These are phyloP conservation scores for Stropharia rugosoannulata DNA, from an alignment of 768 basidiomycete species.

Conservation along the genomic window DNA sequence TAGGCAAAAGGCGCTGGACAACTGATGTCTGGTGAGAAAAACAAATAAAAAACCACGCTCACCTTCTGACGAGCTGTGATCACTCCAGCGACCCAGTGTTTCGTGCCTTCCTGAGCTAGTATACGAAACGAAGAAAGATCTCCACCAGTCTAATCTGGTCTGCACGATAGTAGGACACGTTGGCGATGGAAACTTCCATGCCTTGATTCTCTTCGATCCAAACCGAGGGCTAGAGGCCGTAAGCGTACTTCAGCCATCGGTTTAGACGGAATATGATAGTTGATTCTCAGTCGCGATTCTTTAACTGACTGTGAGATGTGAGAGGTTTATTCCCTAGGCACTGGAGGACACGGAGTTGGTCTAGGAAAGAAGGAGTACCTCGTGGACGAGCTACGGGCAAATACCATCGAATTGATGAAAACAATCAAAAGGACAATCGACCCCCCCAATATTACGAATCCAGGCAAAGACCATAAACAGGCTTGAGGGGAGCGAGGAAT, in stretches of 20 bases:
- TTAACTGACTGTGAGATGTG: neutral
- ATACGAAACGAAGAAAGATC: conserved; percentile 77
- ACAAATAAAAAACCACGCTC: neutral
- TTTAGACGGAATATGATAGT: conserved; percentile 75
- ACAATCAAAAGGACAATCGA: conserved; percentile 78
- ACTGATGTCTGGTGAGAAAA: conserved; percentile 81
- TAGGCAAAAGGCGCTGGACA: too few relatives aligned
- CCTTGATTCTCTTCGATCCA: conserved; percentile 55
- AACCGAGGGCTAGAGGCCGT: conserved; percentile 57
- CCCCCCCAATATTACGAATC: conserved; percentile 81
- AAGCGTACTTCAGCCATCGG: conserved; percentile 65
- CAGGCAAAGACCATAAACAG: conserved; percentile 55
- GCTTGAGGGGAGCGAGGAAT: too few relatives aligned
- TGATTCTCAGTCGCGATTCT: neutral
- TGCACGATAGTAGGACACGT: conserved; percentile 82
- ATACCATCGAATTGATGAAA: conserved; percentile 84
- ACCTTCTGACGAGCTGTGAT: neutral
- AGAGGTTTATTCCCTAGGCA: conserved; percentile 41
- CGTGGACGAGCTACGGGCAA: conserved; percentile 72
- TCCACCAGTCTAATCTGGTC: conserved; percentile 50
- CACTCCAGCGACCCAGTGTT: conserved; percentile 59
- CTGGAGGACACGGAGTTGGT: conserved; percentile 88
- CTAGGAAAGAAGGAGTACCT: conserved; percentile 86
- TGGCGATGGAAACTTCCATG: conserved; percentile 67
- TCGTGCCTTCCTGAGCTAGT: conserved; percentile 69